A percentile compares a stretch with the other conserved stretches of the same genome.
Conservation (phyloP, 257 asterid genomes). For the Parsonsia alboflavescens region DNA sequence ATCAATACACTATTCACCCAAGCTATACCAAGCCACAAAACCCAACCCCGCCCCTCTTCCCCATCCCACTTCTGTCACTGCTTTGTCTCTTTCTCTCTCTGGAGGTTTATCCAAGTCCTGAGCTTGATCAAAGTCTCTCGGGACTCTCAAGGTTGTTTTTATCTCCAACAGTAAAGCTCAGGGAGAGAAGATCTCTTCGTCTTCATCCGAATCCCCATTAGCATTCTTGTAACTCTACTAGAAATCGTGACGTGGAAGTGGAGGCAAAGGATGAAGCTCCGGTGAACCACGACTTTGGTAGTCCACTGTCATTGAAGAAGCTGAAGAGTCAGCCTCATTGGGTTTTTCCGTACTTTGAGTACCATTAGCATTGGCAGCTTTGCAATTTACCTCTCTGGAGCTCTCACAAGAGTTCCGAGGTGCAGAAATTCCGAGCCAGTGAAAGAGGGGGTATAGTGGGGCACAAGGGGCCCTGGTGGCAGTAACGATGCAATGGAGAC, state of each 20-base stretch:
- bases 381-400: conserved; percentile 40
- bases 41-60: no score
- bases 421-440: conserved; percentile 70
- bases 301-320: conserved; percentile 15
- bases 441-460: conserved; percentile 46
- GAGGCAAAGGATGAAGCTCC: conserved; percentile 89
- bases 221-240: conserved; percentile 23
- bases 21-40: no score
- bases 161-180: conserved; percentile 42
- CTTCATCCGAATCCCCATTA: conserved; percentile 19
- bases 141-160: conserved; percentile 32
- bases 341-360: not conserved
- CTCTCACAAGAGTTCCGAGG: conserved; percentile 65
- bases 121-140: conserved; percentile 5
- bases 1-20: no score
- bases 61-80: no score
- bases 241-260: conserved; percentile 65
- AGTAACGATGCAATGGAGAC: conserved; percentile 28
- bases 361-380: not conserved
- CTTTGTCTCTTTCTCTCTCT: no score
- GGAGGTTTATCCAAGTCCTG: no score
- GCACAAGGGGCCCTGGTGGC: conserved; percentile 31
- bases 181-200: conserved; percentile 63
- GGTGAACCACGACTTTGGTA: conserved; percentile 66
- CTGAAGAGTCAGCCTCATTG: conserved; percentile 20